Evolutionary conservation across 768 basidiomycete species (phyloP), one percentile per base, ranked within the genome.

Genomic region (Rhizopogon salebrosus): DNA sequence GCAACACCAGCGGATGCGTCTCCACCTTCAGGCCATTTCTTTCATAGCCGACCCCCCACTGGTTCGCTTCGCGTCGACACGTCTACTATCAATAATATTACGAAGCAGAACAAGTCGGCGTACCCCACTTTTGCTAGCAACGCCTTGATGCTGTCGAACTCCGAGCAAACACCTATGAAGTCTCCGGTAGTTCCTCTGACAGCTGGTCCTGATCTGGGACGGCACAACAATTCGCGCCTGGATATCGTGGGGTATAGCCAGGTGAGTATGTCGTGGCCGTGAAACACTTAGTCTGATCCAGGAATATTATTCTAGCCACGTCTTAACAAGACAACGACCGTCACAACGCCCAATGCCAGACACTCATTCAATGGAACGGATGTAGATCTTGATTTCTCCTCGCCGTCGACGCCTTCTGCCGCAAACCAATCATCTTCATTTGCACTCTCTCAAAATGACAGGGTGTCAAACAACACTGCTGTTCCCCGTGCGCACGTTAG

Each of bases 51-150:
- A 45, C 85, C 87, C 22, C 85, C 83, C 0, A 83, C 80, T 4
- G 86, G 86, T 34, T 78, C 83, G 37, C 70, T 92, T 62, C 76
- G 87, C 31, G 85, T 92, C 49, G 87, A 91, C 64, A 92, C 89
- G 0, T 76, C 83, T 34, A 74, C 81, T 27, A 70, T 88, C 42
- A 81, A 81, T 55, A 75, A 77, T 9, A 68, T 80, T 41, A 73
- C 81, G 29, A 70, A 80, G 61, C 89, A 90, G 72, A 92, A 92
- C 72, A 92, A 92, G 68, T 91, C 89, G 8, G 89, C 89, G 0
- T 92, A 87, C 61, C 89, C 90, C 4, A 74, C 75, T 13, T 80
- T 78, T 61, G 61, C 79, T 22, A 68, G 73, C 53, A 80, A 80
- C 54, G 67, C 70, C 10, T 52, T 71, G 52, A 76, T 83, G 51